A percentile compares a stretch with the other conserved stretches of the same genome.
Conservation (phyloP, 73 alveolate genomes). For the Stentor roeselii region DNA sequence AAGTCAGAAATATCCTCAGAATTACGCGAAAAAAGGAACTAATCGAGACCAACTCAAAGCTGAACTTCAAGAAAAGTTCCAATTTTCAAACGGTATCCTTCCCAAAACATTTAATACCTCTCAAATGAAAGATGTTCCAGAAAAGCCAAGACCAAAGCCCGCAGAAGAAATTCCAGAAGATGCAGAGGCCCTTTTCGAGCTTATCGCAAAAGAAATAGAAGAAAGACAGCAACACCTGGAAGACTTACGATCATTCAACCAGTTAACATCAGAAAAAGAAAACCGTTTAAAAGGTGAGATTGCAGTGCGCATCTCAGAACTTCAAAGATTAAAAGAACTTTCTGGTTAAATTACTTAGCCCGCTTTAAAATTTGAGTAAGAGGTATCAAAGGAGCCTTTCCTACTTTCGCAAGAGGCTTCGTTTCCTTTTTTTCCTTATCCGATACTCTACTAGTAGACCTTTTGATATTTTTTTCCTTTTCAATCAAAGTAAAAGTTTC, state of each 20-base stretch:
- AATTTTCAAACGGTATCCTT: constrained; percentile 28
- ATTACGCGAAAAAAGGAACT: constrained; percentile 41
- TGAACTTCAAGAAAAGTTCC: constrained; percentile 45
- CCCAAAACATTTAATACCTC: constrained; percentile 13
- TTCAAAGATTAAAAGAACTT: constrained; percentile 44
- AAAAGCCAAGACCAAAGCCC: constrained; percentile 24
- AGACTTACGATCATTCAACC: neutral
- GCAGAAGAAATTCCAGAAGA: constrained; percentile 34
- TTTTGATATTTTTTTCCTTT: constrained; percentile 6
- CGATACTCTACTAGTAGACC: neutral
- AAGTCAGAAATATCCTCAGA: constrained; percentile 23
- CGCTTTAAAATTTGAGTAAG: neutral
- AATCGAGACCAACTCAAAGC: constrained; percentile 34
- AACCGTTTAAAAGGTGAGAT: constrained; percentile 39
- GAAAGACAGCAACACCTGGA: constrained; percentile 48
- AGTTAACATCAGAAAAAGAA: constrained; percentile 30
- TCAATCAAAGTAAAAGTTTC: neutral
- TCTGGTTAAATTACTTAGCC: neutral
- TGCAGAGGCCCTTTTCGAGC: constrained; percentile 40
- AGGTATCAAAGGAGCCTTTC: neutral
- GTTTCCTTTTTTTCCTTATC: neutral
- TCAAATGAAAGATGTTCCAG: neutral
- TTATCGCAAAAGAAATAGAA: constrained; percentile 43
- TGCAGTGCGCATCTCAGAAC: constrained; percentile 45
- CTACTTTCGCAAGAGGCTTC: neutral